Evolutionary conservation across 495 filamentous ascomycete genomes (phyloP).

Genomic region (Thozetella sp.): DNA sequence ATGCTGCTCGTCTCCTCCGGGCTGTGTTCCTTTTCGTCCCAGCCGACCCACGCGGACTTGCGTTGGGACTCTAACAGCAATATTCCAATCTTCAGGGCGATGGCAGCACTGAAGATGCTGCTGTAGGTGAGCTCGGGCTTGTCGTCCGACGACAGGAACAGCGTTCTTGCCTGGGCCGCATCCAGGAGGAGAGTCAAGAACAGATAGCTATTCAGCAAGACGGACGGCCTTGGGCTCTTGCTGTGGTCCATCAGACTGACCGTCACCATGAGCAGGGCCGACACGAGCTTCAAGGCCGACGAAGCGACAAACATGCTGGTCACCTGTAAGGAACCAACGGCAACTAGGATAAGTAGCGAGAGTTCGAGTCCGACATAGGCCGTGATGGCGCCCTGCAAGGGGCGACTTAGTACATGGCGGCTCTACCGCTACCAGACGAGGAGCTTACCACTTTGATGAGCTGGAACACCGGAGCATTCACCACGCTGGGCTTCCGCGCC

Average conservation of each 20-base stretch:
- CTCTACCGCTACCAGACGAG: background rate
- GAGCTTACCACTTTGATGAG: constrained; percentile 35
- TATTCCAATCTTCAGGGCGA: constrained; percentile 48
- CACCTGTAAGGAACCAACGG: constrained; percentile 19
- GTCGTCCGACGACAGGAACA: constrained; percentile 27
- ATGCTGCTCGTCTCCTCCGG: constrained; percentile 62
- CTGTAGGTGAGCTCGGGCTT: constrained; percentile 14
- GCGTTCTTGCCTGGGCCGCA: constrained; percentile 35
- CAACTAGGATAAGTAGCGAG: constrained; percentile 27
- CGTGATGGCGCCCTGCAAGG: constrained; percentile 20
- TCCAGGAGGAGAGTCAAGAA: constrained; percentile 41
- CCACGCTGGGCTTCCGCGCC: constrained; percentile 27
- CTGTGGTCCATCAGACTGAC: constrained; percentile 62
- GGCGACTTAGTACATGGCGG: too few species aligned
- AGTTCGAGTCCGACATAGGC: constrained; percentile 33
- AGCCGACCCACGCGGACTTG: constrained; percentile 42
- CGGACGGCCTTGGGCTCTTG: constrained; percentile 55
- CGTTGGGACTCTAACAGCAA: constrained; percentile 55
- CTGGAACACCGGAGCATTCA: constrained; percentile 32
- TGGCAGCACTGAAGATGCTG: constrained; percentile 42
- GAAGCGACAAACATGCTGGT: constrained; percentile 28
- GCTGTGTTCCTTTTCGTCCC: constrained; percentile 36
- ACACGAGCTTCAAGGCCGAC: constrained; percentile 25
- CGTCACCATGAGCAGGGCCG: constrained; percentile 41
- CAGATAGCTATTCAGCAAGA: constrained; percentile 62